phyloP scores from a whole-genome alignment of 345 rosid genomes.

The Corchorus olitorius region DNA sequence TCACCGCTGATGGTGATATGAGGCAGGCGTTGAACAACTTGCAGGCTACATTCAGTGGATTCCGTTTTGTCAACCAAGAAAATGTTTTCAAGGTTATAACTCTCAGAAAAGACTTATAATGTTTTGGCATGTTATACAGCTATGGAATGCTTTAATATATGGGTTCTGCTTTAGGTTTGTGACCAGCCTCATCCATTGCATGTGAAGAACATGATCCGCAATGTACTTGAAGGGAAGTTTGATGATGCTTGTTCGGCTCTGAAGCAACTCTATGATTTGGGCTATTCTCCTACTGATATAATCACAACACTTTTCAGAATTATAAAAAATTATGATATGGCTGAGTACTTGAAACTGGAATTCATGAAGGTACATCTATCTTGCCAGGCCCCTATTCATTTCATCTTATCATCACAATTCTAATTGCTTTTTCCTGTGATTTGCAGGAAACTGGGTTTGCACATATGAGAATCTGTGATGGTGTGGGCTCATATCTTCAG shows the following conservation, averaged over 20 bases:
- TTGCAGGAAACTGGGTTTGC: slow-evolving; percentile 96
- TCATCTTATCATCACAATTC: not conserved
- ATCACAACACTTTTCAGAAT: slow-evolving; percentile 92
- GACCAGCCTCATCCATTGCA: slow-evolving; percentile 99
- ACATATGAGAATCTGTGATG: slow-evolving; percentile 95
- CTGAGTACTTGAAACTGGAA: slow-evolving; percentile 89
- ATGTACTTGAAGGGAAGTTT: slow-evolving; percentile 82
- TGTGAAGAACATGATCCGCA: slow-evolving; percentile 82
- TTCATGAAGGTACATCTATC: slow-evolving; percentile 77
- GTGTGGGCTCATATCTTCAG: slow-evolving; percentile 98
- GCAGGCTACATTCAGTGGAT: slow-evolving; percentile 95
- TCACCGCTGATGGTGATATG: slow-evolving; percentile 99
- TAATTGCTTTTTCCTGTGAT: not conserved
- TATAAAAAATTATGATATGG: slow-evolving; percentile 89
- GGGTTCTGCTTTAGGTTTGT: slow-evolving; percentile 61
- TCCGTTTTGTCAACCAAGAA: slow-evolving; percentile 89
- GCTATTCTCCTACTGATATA: slow-evolving; percentile 96
- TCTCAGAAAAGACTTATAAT: not conserved
- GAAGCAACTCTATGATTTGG: slow-evolving; percentile 89
- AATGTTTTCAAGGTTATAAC: slow-evolving; percentile 89
- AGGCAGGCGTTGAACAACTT: slow-evolving; percentile 95
- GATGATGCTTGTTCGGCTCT: slow-evolving; percentile 86
- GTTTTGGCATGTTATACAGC: not conserved
- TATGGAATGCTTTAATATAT: slow-evolving; percentile 8
- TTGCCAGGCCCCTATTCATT: not conserved